Evolutionary conservation across 768 basidiomycete genomes (phyloP), one percentile per base, ranked within the genome.

Genomic region (Termitomyces sp.): DNA sequence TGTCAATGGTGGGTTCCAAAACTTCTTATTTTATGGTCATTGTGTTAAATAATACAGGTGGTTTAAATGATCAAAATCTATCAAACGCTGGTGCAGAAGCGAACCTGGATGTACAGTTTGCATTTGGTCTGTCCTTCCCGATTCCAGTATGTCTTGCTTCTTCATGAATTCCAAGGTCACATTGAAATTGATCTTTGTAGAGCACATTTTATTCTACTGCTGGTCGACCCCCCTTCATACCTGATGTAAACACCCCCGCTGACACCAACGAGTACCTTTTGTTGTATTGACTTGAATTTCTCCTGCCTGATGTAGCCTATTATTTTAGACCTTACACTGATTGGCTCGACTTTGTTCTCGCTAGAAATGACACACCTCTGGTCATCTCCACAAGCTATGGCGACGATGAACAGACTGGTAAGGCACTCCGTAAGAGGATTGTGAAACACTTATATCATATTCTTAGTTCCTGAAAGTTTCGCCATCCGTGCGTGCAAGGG

Each of bases 351-450:
- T 84, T 78, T 57, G 66, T 88, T n/a, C 70, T 81, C 0, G 63
- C 61, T 13, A 77, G 80, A n/a, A 52, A 70, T 10, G 65, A 73
- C 40, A 68, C 79, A 2, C 86, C 87, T 14, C 77, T 81, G 60
- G 74, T 81, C 6, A 87, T 91, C 42, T 86, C 86, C 0, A 89
- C 86, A 0, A 87, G 85, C 61, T 90, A 90, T 65, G 85, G 79
- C 4, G 88, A 90, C 48, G 78, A 82, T 58, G 89, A 91, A 56
- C 87, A 87, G 66, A 84, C 86, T 30, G 81, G 86, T 85, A 57
- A 40, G n/a, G n/a, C 9, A 24, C 13, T 49, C 28, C 3, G 9
- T 33, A 22, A 26, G 24, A 10, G 6, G 14, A 32, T 46, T n/a
- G 35, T 26, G 28, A 35, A 32, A 22, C 35, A 53, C 35, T 30